These are phyloP conservation scores for Boletus speciosus DNA, from an alignment of 768 basidiomycete species.

Conservation along the genomic window DNA sequence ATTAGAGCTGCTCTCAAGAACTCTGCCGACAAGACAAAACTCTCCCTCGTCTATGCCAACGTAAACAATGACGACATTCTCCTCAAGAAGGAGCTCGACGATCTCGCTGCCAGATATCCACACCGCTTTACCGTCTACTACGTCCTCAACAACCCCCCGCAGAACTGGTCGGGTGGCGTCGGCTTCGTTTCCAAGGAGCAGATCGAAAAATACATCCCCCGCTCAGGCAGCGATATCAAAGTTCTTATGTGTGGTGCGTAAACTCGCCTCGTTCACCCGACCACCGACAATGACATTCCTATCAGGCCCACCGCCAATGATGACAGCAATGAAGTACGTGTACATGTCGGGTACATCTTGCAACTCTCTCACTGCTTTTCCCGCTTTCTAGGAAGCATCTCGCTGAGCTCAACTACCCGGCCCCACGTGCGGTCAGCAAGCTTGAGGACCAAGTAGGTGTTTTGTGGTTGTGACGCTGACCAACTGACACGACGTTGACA, in stretches of 20 bases:
- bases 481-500: slow-evolving; percentile 19
- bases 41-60: slow-evolving; percentile 95
- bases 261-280: slow-evolving; percentile 7
- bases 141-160: slow-evolving; percentile 93
- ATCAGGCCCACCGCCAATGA: slow-evolving; percentile 72
- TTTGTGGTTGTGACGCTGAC: too few species aligned
- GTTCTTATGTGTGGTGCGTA: slow-evolving; percentile 81
- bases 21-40: slow-evolving; percentile 75
- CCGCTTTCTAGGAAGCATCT: slow-evolving; percentile 69
- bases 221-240: slow-evolving; percentile 63
- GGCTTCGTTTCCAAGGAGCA: slow-evolving; percentile 95
- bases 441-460: slow-evolving; percentile 72
- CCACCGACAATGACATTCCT: neutral
- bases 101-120: slow-evolving; percentile 59
- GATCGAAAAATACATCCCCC: slow-evolving; percentile 79
- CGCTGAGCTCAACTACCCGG: slow-evolving; percentile 80
- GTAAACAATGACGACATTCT: slow-evolving; percentile 92
- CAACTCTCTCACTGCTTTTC: slow-evolving; percentile 1
- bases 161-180: slow-evolving; percentile 80
- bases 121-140: slow-evolving; percentile 78
- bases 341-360: neutral
- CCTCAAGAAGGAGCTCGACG: slow-evolving; percentile 82
- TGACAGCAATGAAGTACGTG: slow-evolving; percentile 74
- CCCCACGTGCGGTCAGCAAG: slow-evolving; percentile 89
- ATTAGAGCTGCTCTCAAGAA: slow-evolving; percentile 91